Base-by-base conservation (phyloP, 306 rosid genomes). In the Mucuna pruriens region DNA sequence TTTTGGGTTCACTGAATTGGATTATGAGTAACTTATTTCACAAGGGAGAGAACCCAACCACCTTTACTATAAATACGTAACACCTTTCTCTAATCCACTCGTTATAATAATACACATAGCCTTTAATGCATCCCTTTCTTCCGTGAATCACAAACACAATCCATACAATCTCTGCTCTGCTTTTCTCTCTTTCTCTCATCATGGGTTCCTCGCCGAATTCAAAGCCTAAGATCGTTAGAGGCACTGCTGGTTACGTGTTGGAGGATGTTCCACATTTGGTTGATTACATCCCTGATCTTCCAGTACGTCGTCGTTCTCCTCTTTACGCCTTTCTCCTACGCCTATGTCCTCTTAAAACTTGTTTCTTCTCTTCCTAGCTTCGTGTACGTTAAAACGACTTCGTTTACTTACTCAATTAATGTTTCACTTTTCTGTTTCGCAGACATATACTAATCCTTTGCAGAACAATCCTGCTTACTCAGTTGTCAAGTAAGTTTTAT, bases 391-490 rank as follows among this genome's bases (percentile, higher is more conserved):
- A 29, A 29, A 36, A 36, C 40, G 0, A 36, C 40, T 36, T 36
- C 6, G 40, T 36, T 19, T 17, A 6, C 25, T 52, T 7, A 6
- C 25, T 52, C 11, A 1, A 62, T 62, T 65, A 11, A 44, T 17
- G 2, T 36, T 10, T 44, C 10, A 6, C 29, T 29, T 48, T 33
- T 65, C 4, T 83, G 57, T 55, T n/a, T 40, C 66, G 77, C 89
- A 95, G 98, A 89, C 93, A 3, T 83, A 87, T 86, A 25, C 90
- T 12, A 96, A 96, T 89, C 99, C 97, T 1, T 84, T 96, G 87
- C 97, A 96, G 84, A 91, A 90, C 86, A 92, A 92, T 85, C 90
- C 98, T 54, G 97, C 98, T 6, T 96, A 93, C 80, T 96, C 99
- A 9, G 99, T 92, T 0, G 99, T 96, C 45, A 96, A 93, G 98